These are phyloP conservation scores for Allodekkera sacchari DNA, from an alignment of 805 yeast species.

Conservation along the genomic window DNA sequence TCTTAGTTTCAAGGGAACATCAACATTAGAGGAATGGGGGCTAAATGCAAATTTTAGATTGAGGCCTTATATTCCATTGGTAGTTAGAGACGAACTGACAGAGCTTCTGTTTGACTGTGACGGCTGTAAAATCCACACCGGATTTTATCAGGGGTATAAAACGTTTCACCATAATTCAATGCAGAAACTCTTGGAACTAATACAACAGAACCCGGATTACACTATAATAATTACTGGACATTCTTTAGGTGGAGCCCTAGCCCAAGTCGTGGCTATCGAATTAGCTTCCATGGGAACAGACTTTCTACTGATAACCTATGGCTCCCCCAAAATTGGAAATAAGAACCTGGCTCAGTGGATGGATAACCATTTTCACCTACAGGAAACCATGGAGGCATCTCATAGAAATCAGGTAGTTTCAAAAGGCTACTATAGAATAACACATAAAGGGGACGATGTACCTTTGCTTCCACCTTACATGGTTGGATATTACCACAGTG, in stretches of 20 bases:
- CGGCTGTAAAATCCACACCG: conserved; percentile 4
- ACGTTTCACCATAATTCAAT: conserved; percentile 4
- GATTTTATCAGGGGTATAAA: conserved; percentile 6
- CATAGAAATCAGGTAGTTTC: conserved; percentile 4
- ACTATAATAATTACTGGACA: conserved; percentile 35
- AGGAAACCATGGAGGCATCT: conserved; percentile 19
- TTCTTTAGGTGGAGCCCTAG: conserved; percentile 55
- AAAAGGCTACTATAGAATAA: conserved; percentile 44
- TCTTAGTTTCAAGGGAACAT: conserved; percentile 7
- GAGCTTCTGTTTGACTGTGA: neutral
- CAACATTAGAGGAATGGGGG: conserved; percentile 6
- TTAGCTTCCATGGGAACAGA: conserved; percentile 43
- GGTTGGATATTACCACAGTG: conserved; percentile 33
- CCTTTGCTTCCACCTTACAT: conserved; percentile 51
- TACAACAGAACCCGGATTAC: conserved; percentile 20
- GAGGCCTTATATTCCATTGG: conserved; percentile 3
- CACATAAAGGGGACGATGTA: conserved; percentile 49
- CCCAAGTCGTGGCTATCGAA: conserved; percentile 57
- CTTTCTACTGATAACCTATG: conserved; percentile 52
- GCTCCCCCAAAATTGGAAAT: conserved; percentile 59
- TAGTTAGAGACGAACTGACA: neutral
- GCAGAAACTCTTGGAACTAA: neutral
- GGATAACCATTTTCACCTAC: conserved; percentile 32
- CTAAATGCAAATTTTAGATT: conserved; percentile 5
- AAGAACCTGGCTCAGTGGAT: conserved; percentile 39